Evolutionary conservation across 1,284 basidiomycete species (phyloP).

Genomic region (Ganoderma multipileum): DNA sequence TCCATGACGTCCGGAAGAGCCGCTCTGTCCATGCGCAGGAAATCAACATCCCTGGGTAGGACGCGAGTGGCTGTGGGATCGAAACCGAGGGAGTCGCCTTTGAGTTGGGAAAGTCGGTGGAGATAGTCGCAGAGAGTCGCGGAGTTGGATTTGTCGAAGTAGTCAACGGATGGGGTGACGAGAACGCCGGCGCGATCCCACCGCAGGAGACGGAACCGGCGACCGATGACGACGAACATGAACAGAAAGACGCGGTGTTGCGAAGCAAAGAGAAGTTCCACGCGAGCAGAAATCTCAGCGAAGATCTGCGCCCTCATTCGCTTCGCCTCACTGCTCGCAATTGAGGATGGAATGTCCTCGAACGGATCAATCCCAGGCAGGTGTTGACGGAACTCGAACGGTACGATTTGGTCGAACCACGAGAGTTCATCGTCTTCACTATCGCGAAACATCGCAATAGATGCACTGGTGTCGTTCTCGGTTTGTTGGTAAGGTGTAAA

Average conservation of each 20-base stretch:
- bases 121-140: conserved; percentile 8
- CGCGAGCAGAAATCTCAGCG: not conserved
- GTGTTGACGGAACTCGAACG: not conserved
- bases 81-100: conserved; percentile 10
- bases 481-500: not conserved
- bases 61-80: conserved; percentile 14
- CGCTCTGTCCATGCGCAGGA: not conserved
- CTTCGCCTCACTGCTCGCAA: not conserved
- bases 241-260: conserved; percentile 19
- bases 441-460: not conserved
- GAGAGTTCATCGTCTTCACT: not conserved
- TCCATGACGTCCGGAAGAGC: not conserved
- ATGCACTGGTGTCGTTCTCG: not conserved
- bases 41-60: not conserved
- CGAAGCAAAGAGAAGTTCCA: not conserved
- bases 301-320: not conserved
- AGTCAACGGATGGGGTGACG: conserved; percentile 11
- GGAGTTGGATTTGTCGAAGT: not conserved
- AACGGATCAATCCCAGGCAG: not conserved
- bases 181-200: conserved; percentile 12
- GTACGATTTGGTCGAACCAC: not conserved
- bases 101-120: conserved; percentile 1
- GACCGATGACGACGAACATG: conserved; percentile 14
- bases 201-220: conserved; percentile 11
- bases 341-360: not conserved